Percentiles rank a stretch among this genome's conserved stretches.
phyloP scores from a whole-genome alignment of 495 filamentous ascomycete genomes.

The Aspergillus hancockii region DNA sequence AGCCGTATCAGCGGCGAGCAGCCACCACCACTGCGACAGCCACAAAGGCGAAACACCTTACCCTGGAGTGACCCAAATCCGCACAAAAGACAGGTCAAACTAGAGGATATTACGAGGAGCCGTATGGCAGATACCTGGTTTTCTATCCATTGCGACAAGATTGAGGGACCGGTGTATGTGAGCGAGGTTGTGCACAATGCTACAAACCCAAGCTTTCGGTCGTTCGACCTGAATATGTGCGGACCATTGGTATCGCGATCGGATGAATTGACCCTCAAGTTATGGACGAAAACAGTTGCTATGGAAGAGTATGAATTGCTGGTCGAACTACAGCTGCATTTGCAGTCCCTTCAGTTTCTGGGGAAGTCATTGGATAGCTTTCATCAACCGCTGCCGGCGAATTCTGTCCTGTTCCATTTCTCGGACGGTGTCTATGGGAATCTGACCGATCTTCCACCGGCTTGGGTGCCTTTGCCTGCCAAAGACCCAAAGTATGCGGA shows the following conservation, averaged over 20 bases:
- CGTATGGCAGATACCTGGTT: slow-evolving; percentile 90
- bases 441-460: slow-evolving; percentile 58
- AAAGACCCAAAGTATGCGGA: slow-evolving; percentile 28
- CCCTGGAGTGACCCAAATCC: slow-evolving; percentile 70
- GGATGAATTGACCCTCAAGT: slow-evolving; percentile 63
- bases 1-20: slow-evolving; percentile 21
- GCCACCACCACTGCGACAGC: slow-evolving; percentile 29
- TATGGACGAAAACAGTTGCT: slow-evolving; percentile 71
- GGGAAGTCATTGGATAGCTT: slow-evolving; percentile 74
- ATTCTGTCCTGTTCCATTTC: slow-evolving; percentile 86
- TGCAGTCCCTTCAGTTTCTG: slow-evolving; percentile 76
- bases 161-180: slow-evolving; percentile 79
- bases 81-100: slow-evolving; percentile 66
- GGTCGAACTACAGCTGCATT: slow-evolving; percentile 68
- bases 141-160: slow-evolving; percentile 69
- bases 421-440: slow-evolving; percentile 86
- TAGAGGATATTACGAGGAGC: slow-evolving; percentile 70
- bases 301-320: slow-evolving; percentile 62
- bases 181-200: slow-evolving; percentile 79
- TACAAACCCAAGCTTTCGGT: slow-evolving; percentile 88
- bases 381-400: slow-evolving; percentile 74
- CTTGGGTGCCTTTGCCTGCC: slow-evolving; percentile 30
- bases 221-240: slow-evolving; percentile 75
- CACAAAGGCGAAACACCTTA: slow-evolving; percentile 66
- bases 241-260: slow-evolving; percentile 65